Evolutionary conservation across 441 rosid species (phyloP), one percentile per base, ranked within the genome.

Genomic region (Brassica hybrid): DNA sequence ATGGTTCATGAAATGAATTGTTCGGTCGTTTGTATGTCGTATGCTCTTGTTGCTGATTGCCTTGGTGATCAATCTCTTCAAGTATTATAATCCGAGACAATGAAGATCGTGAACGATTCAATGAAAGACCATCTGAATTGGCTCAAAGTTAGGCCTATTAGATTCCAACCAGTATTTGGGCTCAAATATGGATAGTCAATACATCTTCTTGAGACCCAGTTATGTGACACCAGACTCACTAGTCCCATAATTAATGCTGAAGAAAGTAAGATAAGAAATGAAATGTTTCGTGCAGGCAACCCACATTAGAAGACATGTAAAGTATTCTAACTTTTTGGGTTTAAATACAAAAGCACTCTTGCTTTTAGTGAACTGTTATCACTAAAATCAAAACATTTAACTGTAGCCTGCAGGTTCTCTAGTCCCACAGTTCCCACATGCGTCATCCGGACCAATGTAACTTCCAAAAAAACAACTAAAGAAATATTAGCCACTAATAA

Each of bases 381-480:
- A 38, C 43, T 38, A 38, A 38, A n/a, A 25, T 25, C 2, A 21
- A 41, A 41, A 3, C 48, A 41, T 41, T 11, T 41, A 41, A 12
- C 48, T 41, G 48, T 5, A 41, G 48, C 48, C 48, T 41, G n/a
- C 48, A 41, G n/a, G 48, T 41, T 41, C 48, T 41, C n/a, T 4
- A 41, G 52, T 45, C 52, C 52, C 14, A 45, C 52, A 45, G 16
- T 45, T 41, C 18, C 79, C 74, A 69, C 74, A 76, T 76, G 76
- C 76, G 25, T 13, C 58, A 63, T 16, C n/a, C 41, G 7, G 21
- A 71, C 60, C 67, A 64, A 64, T 70, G 60, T 18, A 41, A 25
- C 34, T 54, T 38, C 12, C 13, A 21, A 52, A 19, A 23, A 54
- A 1, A 62, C 2, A n/a, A n/a, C n/a, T n/a, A n/a, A n/a, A n/a